Conservation (phyloP, 2,329 filamentous ascomycete species). For the Fusarium oligoseptatum region DNA sequence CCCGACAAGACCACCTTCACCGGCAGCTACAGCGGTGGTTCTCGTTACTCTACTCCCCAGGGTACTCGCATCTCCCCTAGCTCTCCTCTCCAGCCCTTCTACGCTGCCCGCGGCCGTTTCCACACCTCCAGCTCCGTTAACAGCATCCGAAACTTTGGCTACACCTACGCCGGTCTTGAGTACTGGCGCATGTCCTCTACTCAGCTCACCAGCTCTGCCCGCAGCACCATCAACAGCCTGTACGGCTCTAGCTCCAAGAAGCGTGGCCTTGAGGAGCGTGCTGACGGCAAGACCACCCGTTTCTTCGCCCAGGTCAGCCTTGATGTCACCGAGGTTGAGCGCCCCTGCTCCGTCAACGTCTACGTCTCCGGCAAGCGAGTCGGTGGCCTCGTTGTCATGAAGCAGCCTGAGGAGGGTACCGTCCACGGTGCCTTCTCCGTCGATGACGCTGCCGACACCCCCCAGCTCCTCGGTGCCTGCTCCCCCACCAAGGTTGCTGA, state of each 20-base stretch:
- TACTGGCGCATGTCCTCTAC: constrained; percentile 50
- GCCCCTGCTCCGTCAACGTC: constrained; percentile 53
- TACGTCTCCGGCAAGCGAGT: constrained; percentile 50
- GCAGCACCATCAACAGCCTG: constrained; percentile 50
- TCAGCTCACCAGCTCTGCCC: constrained; percentile 50
- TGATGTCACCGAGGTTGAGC: constrained; percentile 52
- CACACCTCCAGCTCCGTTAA: constrained; percentile 57
- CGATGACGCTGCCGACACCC: constrained; percentile 74
- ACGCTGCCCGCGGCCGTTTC: constrained; percentile 52
- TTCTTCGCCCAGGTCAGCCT: constrained; percentile 54
- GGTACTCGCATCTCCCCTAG: constrained; percentile 58
- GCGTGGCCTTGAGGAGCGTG: constrained; percentile 34
- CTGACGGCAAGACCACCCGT: constrained; percentile 41
- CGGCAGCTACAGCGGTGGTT: constrained; percentile 50
- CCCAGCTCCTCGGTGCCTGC: constrained; percentile 60
- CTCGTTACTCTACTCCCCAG: constrained; percentile 56
- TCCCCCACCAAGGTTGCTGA: constrained; percentile 42
- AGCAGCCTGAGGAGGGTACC: constrained; percentile 50
- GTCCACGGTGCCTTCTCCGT: constrained; percentile 55
- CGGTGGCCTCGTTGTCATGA: constrained; percentile 54
- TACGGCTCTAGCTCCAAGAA: constrained; percentile 43
- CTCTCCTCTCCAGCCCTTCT: constrained; percentile 66
- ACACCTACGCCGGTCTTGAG: constrained; percentile 55
- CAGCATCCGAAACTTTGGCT: constrained; percentile 54
- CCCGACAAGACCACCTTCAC: constrained; percentile 53